Conservation (phyloP, 768 basidiomycete genomes). For the Guyanaporus albipodus region DNA sequence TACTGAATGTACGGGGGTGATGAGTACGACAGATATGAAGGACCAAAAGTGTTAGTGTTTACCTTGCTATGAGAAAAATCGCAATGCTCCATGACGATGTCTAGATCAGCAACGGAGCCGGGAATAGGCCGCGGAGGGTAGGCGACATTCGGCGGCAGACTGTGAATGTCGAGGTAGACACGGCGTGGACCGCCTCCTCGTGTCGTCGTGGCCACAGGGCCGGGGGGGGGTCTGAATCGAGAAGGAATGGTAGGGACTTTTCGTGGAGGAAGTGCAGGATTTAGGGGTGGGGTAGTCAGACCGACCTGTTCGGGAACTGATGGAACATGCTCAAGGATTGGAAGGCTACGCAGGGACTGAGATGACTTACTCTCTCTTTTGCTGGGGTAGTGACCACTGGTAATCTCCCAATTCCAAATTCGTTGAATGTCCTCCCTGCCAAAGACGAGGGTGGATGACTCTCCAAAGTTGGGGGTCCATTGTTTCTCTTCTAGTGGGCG, state of each 20-base stretch:
- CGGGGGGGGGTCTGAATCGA: conserved; percentile 44
- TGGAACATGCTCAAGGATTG: not conserved
- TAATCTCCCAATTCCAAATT: conserved; percentile 95
- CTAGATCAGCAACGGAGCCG: conserved; percentile 85
- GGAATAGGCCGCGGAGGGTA: conserved; percentile 87
- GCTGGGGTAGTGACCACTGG: conserved; percentile 92
- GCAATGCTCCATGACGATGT: conserved; percentile 87
- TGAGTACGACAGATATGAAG: conserved; percentile 6
- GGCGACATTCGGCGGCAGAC: conserved; percentile 57
- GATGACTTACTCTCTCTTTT: conserved; percentile 59
- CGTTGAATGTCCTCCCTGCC: conserved; percentile 75
- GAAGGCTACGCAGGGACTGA: not conserved
- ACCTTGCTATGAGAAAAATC: conserved; percentile 84
- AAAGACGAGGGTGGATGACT: conserved; percentile 71
- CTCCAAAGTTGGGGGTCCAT: conserved; percentile 58
- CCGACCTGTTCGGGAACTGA: conserved; percentile 71
- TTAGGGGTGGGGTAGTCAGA: conserved; percentile 51
- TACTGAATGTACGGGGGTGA: conserved; percentile 50
- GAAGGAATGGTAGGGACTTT: conserved; percentile 43
- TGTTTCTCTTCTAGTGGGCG: conserved; percentile 56
- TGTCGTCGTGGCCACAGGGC: conserved; percentile 51
- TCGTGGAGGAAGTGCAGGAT: conserved; percentile 70
- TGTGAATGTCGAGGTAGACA: conserved; percentile 69
- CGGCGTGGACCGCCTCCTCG: conserved; percentile 75
- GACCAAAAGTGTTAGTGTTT: not conserved